Evolutionary conservation across 768 basidiomycete species (phyloP).

Genomic region (Hemileccinum impolitum): DNA sequence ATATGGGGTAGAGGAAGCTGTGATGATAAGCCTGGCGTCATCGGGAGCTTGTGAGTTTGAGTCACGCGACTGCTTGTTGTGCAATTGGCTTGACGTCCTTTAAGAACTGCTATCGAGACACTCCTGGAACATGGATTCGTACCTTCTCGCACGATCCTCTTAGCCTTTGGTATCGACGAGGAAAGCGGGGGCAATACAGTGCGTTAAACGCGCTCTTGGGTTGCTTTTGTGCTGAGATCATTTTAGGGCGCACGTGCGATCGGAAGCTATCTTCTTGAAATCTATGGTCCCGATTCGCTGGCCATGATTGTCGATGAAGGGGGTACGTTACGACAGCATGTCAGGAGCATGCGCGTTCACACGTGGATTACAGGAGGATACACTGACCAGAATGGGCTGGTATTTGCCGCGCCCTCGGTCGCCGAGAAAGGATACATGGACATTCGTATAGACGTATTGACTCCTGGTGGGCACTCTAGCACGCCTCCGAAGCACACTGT

Average conservation of each 20-base stretch:
- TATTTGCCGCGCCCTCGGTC: constrained; percentile 32
- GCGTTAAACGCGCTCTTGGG: not conserved
- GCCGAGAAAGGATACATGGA: constrained; percentile 45
- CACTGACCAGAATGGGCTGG: constrained; percentile 24
- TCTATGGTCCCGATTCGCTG: constrained; percentile 49
- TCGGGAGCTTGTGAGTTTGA: constrained; percentile 32
- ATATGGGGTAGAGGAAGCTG: constrained; percentile 47
- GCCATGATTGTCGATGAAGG: constrained; percentile 62
- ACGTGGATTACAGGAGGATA: constrained; percentile 25
- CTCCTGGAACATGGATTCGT: constrained; percentile 29
- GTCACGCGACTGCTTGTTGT: not conserved
- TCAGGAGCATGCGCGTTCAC: not conserved
- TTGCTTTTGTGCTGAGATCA: not conserved
- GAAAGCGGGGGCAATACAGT: constrained; percentile 41
- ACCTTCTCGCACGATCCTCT: constrained; percentile 29
- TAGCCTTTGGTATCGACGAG: constrained; percentile 46
- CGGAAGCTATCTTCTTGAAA: constrained; percentile 36
- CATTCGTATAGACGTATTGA: constrained; percentile 39
- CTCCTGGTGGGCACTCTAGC: constrained; percentile 54
- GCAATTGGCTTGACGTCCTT: not conserved
- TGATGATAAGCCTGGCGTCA: constrained; percentile 42
- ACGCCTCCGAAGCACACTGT: constrained; percentile 52
- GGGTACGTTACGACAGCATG: constrained; percentile 25
- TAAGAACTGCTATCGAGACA: constrained; percentile 26
- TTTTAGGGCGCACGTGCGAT: constrained; percentile 42